These are phyloP conservation scores for Fusarium camptoceras DNA, from an alignment of 2,329 filamentous ascomycete genomes.

Conservation along the genomic window DNA sequence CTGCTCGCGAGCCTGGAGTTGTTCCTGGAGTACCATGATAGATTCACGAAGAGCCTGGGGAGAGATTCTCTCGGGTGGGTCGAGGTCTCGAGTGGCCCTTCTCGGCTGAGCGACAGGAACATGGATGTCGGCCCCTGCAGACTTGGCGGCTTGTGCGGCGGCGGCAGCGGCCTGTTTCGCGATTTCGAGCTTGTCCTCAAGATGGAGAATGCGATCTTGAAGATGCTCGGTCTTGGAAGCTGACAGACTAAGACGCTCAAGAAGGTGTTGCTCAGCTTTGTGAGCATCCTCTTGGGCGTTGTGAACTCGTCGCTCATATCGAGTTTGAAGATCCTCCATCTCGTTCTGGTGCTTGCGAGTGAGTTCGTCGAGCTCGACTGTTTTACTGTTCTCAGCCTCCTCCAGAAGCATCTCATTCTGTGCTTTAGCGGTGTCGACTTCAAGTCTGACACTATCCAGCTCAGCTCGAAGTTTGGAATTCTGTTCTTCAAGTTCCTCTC, in stretches of 20 bases:
- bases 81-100: slow-evolving; percentile 53
- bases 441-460: slow-evolving; percentile 80
- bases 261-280: slow-evolving; percentile 80
- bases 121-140: slow-evolving; percentile 59
- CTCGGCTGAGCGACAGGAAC: slow-evolving; percentile 39
- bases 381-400: slow-evolving; percentile 78
- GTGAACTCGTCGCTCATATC: slow-evolving; percentile 78
- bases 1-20: slow-evolving; percentile 92
- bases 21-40: slow-evolving; percentile 95
- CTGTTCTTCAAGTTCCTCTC: slow-evolving; percentile 84
- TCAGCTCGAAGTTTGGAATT: slow-evolving; percentile 77
- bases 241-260: slow-evolving; percentile 83
- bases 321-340: slow-evolving; percentile 78
- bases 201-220: slow-evolving; percentile 83
- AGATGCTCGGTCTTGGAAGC: slow-evolving; percentile 87
- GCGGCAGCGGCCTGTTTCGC: slow-evolving; percentile 88
- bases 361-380: slow-evolving; percentile 64
- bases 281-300: slow-evolving; percentile 85
- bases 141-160: slow-evolving; percentile 80
- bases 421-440: slow-evolving; percentile 83
- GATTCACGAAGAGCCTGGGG: slow-evolving; percentile 95
- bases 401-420: slow-evolving; percentile 87
- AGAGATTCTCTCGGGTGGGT: slow-evolving; percentile 86
- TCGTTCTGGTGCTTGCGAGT: slow-evolving; percentile 72
- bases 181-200: slow-evolving; percentile 92